Conservation (phyloP, 1,284 basidiomycete species). For the Schizophyllum amplum region DNA sequence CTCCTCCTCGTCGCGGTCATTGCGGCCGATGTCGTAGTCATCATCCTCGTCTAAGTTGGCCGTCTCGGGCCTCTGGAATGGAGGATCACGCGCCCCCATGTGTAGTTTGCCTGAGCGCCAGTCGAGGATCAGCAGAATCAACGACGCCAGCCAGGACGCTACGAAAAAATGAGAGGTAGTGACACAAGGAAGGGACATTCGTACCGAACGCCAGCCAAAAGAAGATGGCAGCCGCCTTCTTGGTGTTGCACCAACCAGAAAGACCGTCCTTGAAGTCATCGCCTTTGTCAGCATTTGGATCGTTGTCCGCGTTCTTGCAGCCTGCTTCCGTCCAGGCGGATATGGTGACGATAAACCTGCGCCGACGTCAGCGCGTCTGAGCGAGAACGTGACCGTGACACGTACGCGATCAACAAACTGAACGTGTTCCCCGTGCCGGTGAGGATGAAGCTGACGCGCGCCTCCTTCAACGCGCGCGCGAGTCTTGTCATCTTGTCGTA, state of each 20-base stretch:
- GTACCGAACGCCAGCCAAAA: constrained; percentile 77
- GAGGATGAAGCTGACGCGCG: constrained; percentile 76
- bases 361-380: constrained; percentile 6
- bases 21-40: constrained; percentile 33
- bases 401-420: constrained; percentile 69
- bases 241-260: constrained; percentile 78
- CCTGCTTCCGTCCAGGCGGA: constrained; percentile 76
- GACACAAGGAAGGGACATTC: constrained; percentile 12
- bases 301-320: constrained; percentile 73
- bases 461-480: constrained; percentile 72
- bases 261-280: constrained; percentile 63
- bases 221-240: constrained; percentile 81
- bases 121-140: constrained; percentile 54
- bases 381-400: constrained; percentile 14
- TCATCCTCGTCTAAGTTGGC: constrained; percentile 36
- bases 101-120: constrained; percentile 65
- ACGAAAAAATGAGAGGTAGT: constrained; percentile 6
- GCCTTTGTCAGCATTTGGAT: constrained; percentile 65
- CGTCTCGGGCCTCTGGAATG: constrained; percentile 48
- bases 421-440: constrained; percentile 56
- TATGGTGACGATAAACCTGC: constrained; percentile 64
- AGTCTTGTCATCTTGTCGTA: constrained; percentile 71
- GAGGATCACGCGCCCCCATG: constrained; percentile 50
- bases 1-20: constrained; percentile 31
- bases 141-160: constrained; percentile 63